Base-by-base conservation (phyloP, 2,329 filamentous ascomycete species). In the Aspergillus caelatus region DNA sequence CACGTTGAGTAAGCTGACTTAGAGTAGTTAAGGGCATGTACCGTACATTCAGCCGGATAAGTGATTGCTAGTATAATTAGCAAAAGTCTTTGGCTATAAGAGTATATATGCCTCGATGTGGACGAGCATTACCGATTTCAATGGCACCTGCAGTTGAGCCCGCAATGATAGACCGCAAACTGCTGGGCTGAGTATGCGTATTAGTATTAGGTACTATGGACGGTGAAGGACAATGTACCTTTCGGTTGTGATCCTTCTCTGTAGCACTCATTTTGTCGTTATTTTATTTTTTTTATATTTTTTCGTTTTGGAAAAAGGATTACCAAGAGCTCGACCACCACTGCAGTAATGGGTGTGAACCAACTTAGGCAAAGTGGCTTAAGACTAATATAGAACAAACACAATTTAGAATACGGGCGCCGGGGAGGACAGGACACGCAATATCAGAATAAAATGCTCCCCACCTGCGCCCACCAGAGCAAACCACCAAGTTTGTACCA, bases 61-160 rank as follows among this genome's bases (percentile, higher is more conserved):
- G 94, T 97, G 72, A 97, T 96, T 66, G 93, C 88, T 89, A 56
- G 6, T n/a, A 43, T n/a, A 50, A 60, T 78, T 73, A 75, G 71
- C 62, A 56, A 56, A 53, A 45, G 14, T 36, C 3, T 26, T 26
- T 28, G 32, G 46, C 41, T 9, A 11, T 21, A 10, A 14, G 12
- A 8, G 8, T 60, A 34, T 21, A 54, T 16, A n/a, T 48, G 43
- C 26, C 34, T 57, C 16, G 10, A 32, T 21, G 28, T 32, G 26
- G 26, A 14, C 12, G 7, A 39, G 41, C n/a, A 16, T 71, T 83
- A 94, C 91, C 88, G 78, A 98, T 98, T 81, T 99, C 94, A 69
- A 98, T 87, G 60, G 94, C 95, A 73, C 95, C 95, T 60, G 94
- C 95, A n/a, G 91, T 91, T 62, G 93, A 92, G 67, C 95, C 95